Percentiles rank a stretch among this genome's conserved stretches.
Conservation (phyloP, 2,329 filamentous ascomycete genomes). For the Trichocomaceae sp. region DNA sequence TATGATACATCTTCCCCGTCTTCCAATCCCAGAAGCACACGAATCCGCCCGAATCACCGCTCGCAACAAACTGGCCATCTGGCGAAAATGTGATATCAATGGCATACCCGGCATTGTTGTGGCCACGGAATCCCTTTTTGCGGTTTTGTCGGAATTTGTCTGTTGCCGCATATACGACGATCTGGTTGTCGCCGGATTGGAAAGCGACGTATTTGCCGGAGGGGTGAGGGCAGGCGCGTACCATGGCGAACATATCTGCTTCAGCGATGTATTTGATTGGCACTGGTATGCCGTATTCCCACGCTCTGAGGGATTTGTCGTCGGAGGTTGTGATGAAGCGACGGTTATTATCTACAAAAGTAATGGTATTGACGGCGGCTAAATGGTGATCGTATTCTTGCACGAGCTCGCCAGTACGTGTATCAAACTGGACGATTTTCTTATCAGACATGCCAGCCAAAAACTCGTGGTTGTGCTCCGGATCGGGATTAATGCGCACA, state of each 20-base stretch:
- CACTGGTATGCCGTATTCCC: slow-evolving; percentile 98
- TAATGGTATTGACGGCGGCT: slow-evolving; percentile 95
- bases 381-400: slow-evolving; percentile 99
- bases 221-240: slow-evolving; percentile 74
- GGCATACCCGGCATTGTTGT: slow-evolving; percentile 91
- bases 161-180: slow-evolving; percentile 87
- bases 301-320: slow-evolving; percentile 90
- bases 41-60: slow-evolving; percentile 80
- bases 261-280: slow-evolving; percentile 98
- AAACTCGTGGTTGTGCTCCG: slow-evolving; percentile 76
- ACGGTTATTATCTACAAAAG: slow-evolving; percentile 87
- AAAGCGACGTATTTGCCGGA: slow-evolving; percentile 91
- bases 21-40: slow-evolving; percentile 99
- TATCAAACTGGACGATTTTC: slow-evolving; percentile 97
- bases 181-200: slow-evolving; percentile 91
- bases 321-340: slow-evolving; percentile 98
- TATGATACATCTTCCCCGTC: slow-evolving; percentile 98
- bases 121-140: slow-evolving; percentile 92
- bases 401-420: slow-evolving; percentile 70
- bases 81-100: slow-evolving; percentile 84
- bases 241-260: slow-evolving; percentile 96
- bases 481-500: slow-evolving; percentile 80
- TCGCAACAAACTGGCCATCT: slow-evolving; percentile 84
- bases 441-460: slow-evolving; percentile 96
- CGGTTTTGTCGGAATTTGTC: slow-evolving; percentile 96